Evolutionary conservation across 192 early-diverging fungal species (phyloP), one percentile per base, ranked within the genome.

Genomic region (Coemansia nantahalensis): DNA sequence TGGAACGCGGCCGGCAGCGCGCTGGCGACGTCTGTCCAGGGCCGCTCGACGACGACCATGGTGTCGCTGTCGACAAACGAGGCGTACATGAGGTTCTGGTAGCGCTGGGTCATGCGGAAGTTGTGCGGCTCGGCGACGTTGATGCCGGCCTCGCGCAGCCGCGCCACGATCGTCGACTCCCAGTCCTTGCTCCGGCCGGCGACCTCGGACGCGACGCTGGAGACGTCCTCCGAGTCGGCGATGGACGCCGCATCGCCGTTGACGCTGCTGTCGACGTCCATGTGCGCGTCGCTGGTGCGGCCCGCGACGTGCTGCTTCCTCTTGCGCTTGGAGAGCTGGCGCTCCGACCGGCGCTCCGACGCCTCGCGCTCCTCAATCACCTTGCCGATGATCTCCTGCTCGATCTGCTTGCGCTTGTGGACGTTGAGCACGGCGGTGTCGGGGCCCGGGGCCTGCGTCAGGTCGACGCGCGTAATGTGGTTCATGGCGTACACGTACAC

Each of bases 31-130:
- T 84, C 82, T 49, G 88, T 75, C 68, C 88, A 84, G 8, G 94
- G 91, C 55, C 92, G 78, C 77, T 98, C 95, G 13, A 96, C 84
- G 21, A 90, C 86, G 0, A 95, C 83, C 75, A 95, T 75, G 36
- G 89, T 84, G 64, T 84, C 78, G 16, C 62, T 61, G 39, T 75
- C 84, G 15, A 93, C 26, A 62, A 87, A 91, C 43, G 84, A 86
- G 47, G 85, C 79, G 56, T 77, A 83, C 83, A 98, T 87, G 42
- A 95, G 57, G 37, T 83, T 86, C 56, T 91, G 87, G 77, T 90
- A 98, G 53, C 89, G 86, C 65, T 84, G 79, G 36, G 87, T 74
- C 49, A 92, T 76, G 45, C 75, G 68, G 59, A 90, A 87, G 63
- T 84, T 86, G 42, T 67, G 49, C n/a, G 63, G 75, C 45, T 80